Evolutionary conservation across 805 yeast genomes (phyloP), one percentile per base, ranked within the genome.

Genomic region (Myxozyma vanderwaltii): DNA sequence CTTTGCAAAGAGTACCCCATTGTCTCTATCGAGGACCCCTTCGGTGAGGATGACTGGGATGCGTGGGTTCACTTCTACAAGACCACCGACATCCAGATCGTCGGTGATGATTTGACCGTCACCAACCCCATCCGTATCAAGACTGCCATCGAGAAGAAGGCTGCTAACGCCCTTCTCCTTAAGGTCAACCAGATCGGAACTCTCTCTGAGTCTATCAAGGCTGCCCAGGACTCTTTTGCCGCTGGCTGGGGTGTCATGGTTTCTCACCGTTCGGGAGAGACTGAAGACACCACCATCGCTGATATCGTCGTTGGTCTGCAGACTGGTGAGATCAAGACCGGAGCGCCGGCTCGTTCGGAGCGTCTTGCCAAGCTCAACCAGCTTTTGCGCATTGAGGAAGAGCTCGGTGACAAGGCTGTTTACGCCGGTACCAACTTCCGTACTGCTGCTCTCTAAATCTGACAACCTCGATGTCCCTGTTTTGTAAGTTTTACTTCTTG

Each of bases 161-260:
- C 91, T 70, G 96, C 96, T 74, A 84, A 91, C 80, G 96, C 92
- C 76, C 84, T 92, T 72, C 85, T 92, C 78, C 85, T 92, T 79
- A 92, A 92, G 89, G 97, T 94, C 70, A 92, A 92, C 91, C 99
- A 92, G 85, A 92, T 92, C 72, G 99, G 99, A 84, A 81, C 97
- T 70, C 81, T 92, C 72, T 77, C 96, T 71, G 99, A 92, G 85
- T 89, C 98, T 68, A 91, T 92, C 80, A 83, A 90, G 79, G 97
- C 98, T 74, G 97, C 98, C 74, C 80, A 88, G 78, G 94, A 88
- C 79, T 89, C 98, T 61, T 91, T 85, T 81, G 86, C 85, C 68
- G 97, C 97, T 68, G 90, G 90, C 76, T 92, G 99, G 99, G 97
- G 97, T 84, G 97, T 91, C 76, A 91, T 92, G 97, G 98, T 94